These are phyloP conservation scores for Phylloporus arenicola DNA, from an alignment of 768 basidiomycete species.

Conservation along the genomic window DNA sequence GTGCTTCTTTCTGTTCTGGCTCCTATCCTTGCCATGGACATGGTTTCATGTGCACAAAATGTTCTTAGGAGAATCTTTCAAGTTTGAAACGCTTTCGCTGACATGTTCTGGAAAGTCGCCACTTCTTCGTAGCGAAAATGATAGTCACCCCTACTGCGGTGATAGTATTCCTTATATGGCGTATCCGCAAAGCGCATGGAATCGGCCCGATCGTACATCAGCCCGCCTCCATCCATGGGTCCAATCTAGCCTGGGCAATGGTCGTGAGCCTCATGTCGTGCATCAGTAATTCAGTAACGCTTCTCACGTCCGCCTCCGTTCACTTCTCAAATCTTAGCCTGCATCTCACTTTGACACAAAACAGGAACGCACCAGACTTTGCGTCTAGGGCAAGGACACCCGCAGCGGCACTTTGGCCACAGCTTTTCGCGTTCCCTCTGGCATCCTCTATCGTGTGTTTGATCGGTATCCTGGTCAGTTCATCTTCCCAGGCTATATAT, in stretches of 20 bases:
- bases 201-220: conserved; percentile 71
- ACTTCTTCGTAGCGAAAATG: conserved; percentile 77
- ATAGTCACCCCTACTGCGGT: conserved; percentile 67
- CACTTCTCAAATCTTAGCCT: conserved; percentile 3
- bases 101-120: conserved; percentile 42
- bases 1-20: conserved; percentile 85
- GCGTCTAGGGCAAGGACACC: conserved; percentile 57
- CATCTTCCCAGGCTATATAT: conserved; percentile 69
- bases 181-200: conserved; percentile 70
- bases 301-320: conserved; percentile 49
- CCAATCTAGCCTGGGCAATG: conserved; percentile 72
- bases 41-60: conserved; percentile 83
- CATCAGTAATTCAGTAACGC: conserved; percentile 75
- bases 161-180: conserved; percentile 72
- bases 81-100: not conserved
- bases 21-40: conserved; percentile 71
- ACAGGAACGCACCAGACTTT: conserved; percentile 72
- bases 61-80: conserved; percentile 35
- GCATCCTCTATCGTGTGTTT: conserved; percentile 72
- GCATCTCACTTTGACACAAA: conserved; percentile 14
- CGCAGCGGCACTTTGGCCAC: conserved; percentile 56
- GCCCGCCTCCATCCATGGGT: conserved; percentile 57
- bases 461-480: conserved; percentile 77
- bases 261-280: conserved; percentile 67
- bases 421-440: conserved; percentile 66